Base-by-base conservation (phyloP, 306 rosid genomes). In the Parietaria judaica region DNA sequence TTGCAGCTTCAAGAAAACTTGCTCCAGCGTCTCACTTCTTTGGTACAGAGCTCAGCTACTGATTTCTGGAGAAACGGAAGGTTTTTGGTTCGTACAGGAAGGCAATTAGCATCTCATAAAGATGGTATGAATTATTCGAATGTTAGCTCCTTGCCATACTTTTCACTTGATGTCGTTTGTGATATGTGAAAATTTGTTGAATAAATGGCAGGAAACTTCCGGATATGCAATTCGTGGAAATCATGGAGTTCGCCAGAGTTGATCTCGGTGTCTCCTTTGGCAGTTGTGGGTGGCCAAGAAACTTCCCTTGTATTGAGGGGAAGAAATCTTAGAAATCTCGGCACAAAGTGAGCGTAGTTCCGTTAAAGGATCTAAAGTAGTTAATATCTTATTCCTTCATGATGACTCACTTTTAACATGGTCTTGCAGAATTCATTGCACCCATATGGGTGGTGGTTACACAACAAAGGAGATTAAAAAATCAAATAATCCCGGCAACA, bases 41-140 rank as follows among this genome's bases (percentile, higher is more conserved):
- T 90, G 73, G 79, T 83, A 79, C 85, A 78, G 43, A 74, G 72
- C 69, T 59, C 89, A 51, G 81, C 80, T 66, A 70, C 78, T 68
- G 81, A 83, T 56, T 84, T 90, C 70, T 90, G 97, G 97, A 83
- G 94, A 72, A 83, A 66, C 78, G 90, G 97, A 70, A 86, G 97
- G 79, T 86, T 90, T 81, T 64, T 90, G 62, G 90, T 84, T 56
- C 72, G 81, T 61, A 63, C 80, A 36, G 95, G 95, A 67, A 79
- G 80, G 67, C 95, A 79, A 72, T 69, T 90, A 64, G 97, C 78
- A 63, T 84, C 84, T 11, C 80, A 86, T 70, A 90, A 83, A 72
- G 94, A 90, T 69, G 97, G 97, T 90, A 74, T 77, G 95, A 45
- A 57, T 69, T 15, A 52, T 8, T 8, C 58, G 4, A 75, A 15